phyloP scores from a whole-genome alignment of 2,329 filamentous ascomycete genomes.

The Plenodomus biglobosus region DNA sequence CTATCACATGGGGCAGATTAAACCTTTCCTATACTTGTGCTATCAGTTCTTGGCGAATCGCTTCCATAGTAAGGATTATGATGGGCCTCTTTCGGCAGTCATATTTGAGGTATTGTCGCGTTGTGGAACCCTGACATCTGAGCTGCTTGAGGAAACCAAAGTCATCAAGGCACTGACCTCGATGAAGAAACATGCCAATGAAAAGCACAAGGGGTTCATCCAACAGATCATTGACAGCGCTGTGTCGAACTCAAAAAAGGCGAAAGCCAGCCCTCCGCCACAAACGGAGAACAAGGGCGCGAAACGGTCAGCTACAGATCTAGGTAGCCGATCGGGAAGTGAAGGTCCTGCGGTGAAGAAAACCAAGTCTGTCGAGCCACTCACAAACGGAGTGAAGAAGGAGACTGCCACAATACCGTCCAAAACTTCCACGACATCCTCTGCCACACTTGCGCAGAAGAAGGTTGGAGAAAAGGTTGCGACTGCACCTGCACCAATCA shows the following conservation, averaged over 20 bases:
- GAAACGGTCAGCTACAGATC: slow-evolving; percentile 34
- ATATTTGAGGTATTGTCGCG: slow-evolving; percentile 60
- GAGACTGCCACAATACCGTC: slow-evolving; percentile 4
- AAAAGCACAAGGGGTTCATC: slow-evolving; percentile 63
- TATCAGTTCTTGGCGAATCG: slow-evolving; percentile 55
- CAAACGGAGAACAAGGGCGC: slow-evolving; percentile 30
- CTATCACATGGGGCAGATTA: slow-evolving; percentile 43
- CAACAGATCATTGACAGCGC: slow-evolving; percentile 56
- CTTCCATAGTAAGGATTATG: slow-evolving; percentile 49
- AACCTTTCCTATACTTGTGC: slow-evolving; percentile 49
- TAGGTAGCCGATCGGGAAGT: slow-evolving; percentile 15
- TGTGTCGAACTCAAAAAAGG: slow-evolving; percentile 46
- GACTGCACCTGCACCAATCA: slow-evolving; percentile 28
- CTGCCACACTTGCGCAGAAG: slow-evolving; percentile 23
- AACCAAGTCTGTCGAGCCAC: slow-evolving; percentile 29
- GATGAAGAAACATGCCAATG: slow-evolving; percentile 66
- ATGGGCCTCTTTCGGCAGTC: slow-evolving; percentile 45
- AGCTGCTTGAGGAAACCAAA: slow-evolving; percentile 63
- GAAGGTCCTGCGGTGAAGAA: slow-evolving; percentile 32
- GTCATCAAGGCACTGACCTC: slow-evolving; percentile 65
- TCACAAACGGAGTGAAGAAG: slow-evolving; percentile 22
- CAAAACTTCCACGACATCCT: slow-evolving; percentile 12
- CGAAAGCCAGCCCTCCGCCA: slow-evolving; percentile 36
- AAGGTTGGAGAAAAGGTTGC: slow-evolving; percentile 33
- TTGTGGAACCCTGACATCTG: slow-evolving; percentile 63